A percentile compares a stretch with the other conserved stretches of the same genome.
Conservation (phyloP, 345 rosid genomes). For the Aquilaria yunnanensis region DNA sequence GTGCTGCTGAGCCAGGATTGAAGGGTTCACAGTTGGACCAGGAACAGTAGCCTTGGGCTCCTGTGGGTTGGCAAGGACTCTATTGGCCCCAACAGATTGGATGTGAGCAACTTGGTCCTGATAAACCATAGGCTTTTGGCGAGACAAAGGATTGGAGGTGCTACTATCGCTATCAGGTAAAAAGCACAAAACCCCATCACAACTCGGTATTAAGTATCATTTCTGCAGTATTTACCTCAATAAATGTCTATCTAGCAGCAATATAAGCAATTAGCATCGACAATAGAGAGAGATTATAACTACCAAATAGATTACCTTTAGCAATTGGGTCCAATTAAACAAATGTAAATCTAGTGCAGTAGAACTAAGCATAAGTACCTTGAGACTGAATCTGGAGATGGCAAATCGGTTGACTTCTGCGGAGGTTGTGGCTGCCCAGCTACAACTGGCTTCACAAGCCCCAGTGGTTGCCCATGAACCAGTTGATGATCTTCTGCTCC, state of each 20-base stretch:
- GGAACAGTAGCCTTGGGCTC: conserved; percentile 52
- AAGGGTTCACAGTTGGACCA: conserved; percentile 39
- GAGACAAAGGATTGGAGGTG: conserved; percentile 51
- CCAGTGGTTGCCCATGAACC: conserved; percentile 60
- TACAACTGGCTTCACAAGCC: conserved; percentile 41
- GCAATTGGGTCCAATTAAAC: background rate
- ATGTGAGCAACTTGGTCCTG: conserved; percentile 64
- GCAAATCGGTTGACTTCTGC: conserved; percentile 49
- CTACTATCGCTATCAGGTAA: conserved; percentile 70
- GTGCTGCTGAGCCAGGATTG: conserved; percentile 39
- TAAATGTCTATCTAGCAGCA: background rate
- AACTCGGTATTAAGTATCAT: conserved; percentile 21
- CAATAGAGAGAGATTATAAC: background rate
- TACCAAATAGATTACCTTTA: background rate
- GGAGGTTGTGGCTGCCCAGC: conserved; percentile 41
- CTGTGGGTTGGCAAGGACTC: conserved; percentile 36
- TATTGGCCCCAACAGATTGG: conserved; percentile 38
- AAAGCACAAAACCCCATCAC: conserved; percentile 15
- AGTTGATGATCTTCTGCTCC: conserved; percentile 94
- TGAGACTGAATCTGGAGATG: conserved; percentile 91
- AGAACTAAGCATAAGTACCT: conserved; percentile 35
- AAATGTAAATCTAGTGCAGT: background rate
- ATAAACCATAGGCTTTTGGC: conserved; percentile 55
- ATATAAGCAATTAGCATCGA: background rate
- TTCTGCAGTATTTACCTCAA: background rate